Percentiles rank a stretch among this genome's conserved stretches.
Conservation (phyloP, 495 filamentous ascomycete genomes). For the Neurospora discreta region DNA sequence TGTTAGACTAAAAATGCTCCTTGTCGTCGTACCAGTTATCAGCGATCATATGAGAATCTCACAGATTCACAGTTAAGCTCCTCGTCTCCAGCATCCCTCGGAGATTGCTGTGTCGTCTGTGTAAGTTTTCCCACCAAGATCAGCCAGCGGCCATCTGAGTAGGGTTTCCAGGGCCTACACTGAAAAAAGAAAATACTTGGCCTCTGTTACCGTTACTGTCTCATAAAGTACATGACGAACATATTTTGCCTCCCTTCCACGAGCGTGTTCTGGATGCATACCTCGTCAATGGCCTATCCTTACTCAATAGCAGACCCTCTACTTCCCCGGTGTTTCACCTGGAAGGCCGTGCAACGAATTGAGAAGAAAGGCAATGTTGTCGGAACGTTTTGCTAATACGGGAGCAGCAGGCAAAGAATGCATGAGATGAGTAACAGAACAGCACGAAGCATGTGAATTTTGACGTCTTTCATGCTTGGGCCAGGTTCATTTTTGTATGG, state of each 20-base stretch:
- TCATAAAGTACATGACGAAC: not conserved
- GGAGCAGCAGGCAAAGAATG: not conserved
- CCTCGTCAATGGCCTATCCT: not conserved
- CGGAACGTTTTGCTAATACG: not conserved
- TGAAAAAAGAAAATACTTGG: no score
- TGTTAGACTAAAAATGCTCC: not conserved
- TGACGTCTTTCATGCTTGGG: not conserved
- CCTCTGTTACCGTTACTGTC: no score
- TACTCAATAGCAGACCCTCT: not conserved
- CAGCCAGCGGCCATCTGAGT: not conserved
- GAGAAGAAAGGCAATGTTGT: not conserved
- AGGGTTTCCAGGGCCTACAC: no score
- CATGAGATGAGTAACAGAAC: not conserved
- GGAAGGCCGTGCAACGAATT: not conserved
- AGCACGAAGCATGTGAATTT: not conserved
- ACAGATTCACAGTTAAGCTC: not conserved
- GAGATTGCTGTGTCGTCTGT: not conserved
- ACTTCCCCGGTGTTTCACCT: not conserved
- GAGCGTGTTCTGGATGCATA: not conserved
- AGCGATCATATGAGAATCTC: not conserved
- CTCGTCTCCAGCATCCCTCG: not conserved
- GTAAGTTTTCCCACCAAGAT: not conserved
- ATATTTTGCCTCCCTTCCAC: not conserved
- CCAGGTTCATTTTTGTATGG: not conserved
- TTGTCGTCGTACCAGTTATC: not conserved